A percentile compares a stretch with the other conserved stretches of the same genome.
phyloP scores from a whole-genome alignment of 2,329 filamentous ascomycete genomes.

The Ophiostoma piceae region DNA sequence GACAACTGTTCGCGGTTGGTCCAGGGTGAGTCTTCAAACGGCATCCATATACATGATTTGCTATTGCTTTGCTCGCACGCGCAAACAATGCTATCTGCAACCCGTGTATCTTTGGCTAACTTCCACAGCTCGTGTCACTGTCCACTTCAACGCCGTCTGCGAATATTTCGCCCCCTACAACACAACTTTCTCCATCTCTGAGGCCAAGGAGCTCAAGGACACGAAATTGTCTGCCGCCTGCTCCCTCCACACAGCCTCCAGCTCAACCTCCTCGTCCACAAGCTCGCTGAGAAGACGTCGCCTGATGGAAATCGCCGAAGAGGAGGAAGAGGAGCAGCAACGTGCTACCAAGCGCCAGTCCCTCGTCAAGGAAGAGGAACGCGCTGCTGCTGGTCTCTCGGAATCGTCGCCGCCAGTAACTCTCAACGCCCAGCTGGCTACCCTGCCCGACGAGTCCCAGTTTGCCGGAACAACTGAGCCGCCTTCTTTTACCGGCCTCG shows the following conservation, averaged over 20 bases:
- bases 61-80: background rate
- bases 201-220: constrained; percentile 76
- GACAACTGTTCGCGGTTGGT: constrained; percentile 85
- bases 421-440: constrained; percentile 49
- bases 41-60: no score
- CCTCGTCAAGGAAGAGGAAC: constrained; percentile 38
- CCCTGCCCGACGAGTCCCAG: constrained; percentile 45
- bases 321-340: constrained; percentile 63
- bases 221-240: constrained; percentile 82
- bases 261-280: constrained; percentile 77
- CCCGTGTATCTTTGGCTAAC: background rate
- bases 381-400: constrained; percentile 23
- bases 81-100: background rate
- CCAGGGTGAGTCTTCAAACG: constrained; percentile 61
- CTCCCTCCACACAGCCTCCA: constrained; percentile 80
- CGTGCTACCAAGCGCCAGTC: constrained; percentile 56
- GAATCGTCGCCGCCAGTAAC: constrained; percentile 40
- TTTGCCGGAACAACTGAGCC: constrained; percentile 49
- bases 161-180: constrained; percentile 80
- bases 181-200: constrained; percentile 70
- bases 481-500: constrained; percentile 19
- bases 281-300: constrained; percentile 72
- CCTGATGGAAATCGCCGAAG: constrained; percentile 89
- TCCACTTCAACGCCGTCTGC: constrained; percentile 62
- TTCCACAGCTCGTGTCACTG: constrained; percentile 68